Percentiles rank a stretch among this genome's conserved stretches.
Evolutionary conservation across 306 rosid genomes (phyloP).

Genomic region (Casuarina glauca): DNA sequence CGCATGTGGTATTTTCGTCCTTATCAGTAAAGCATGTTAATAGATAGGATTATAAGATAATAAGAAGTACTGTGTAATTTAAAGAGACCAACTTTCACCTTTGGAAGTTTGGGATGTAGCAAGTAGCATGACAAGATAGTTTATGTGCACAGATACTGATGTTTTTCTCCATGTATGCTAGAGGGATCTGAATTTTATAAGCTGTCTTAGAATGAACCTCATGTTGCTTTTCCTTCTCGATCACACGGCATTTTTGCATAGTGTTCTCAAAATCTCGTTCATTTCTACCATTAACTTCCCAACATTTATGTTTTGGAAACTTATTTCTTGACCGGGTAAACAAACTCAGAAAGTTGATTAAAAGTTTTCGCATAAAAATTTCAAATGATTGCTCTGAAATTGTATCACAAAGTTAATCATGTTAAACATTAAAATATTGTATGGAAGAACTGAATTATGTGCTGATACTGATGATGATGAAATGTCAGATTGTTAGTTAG

Average conservation of each 20-base stretch:
- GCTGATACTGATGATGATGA: background rate
- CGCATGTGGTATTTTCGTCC: no score
- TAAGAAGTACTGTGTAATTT: no score
- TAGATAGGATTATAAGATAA: no score
- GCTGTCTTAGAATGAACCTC: background rate
- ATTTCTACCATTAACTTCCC: background rate
- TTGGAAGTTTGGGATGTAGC: background rate
- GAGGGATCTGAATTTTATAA: background rate
- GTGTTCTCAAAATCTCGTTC: background rate
- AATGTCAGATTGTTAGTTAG: background rate
- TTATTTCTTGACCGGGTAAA: background rate
- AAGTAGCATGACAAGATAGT: no score
- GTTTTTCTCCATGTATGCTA: no score
- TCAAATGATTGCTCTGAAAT: background rate
- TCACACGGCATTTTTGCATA: background rate
- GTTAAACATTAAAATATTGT: background rate
- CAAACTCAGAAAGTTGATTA: background rate
- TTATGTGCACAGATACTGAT: no score
- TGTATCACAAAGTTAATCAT: background rate
- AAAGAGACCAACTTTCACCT: no score
- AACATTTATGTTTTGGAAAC: background rate
- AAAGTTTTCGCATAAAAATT: background rate
- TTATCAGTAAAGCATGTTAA: no score
- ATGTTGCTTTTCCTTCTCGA: background rate
- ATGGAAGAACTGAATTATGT: background rate